These are phyloP conservation scores for Tulasnella sp. DNA, from an alignment of 768 basidiomycete genomes.

Conservation along the genomic window DNA sequence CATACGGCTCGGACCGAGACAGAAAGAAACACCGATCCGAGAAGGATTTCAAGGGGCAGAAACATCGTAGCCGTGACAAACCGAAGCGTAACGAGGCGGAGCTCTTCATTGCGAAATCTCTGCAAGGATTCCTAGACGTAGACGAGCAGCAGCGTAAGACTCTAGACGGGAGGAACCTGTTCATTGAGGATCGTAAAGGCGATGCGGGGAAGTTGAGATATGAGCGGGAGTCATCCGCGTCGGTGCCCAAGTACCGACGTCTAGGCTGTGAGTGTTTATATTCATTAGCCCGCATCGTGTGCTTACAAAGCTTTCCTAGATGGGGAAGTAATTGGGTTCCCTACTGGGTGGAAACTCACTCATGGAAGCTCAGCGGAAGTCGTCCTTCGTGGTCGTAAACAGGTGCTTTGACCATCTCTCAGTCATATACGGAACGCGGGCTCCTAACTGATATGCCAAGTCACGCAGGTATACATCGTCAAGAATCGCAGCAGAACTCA, in stretches of 20 bases:
- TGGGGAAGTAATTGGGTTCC: slow-evolving; percentile 55
- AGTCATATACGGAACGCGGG: background rate
- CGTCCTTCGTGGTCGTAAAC: background rate
- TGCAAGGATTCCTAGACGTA: background rate
- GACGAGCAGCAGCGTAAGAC: background rate
- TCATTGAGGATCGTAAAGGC: slow-evolving; percentile 8
- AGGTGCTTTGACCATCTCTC: background rate
- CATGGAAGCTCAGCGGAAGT: background rate
- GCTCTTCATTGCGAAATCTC: background rate
- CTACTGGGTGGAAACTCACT: slow-evolving; percentile 18
- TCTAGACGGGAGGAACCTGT: background rate
- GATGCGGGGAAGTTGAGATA: slow-evolving; percentile 27
- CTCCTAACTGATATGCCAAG: background rate
- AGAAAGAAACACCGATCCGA: background rate
- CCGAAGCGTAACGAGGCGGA: background rate
- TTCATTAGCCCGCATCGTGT: background rate
- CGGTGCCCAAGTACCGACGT: slow-evolving; percentile 54
- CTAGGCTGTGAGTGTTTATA: slow-evolving; percentile 39
- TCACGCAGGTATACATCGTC: background rate
- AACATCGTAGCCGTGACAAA: background rate
- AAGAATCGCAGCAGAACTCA: background rate
- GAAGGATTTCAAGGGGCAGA: background rate
- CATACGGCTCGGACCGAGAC: background rate
- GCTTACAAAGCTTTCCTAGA: slow-evolving; percentile 25
- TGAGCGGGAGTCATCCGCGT: slow-evolving; percentile 48